Conservation (phyloP, 805 yeast species). For the Metschnikowia continentalis region DNA sequence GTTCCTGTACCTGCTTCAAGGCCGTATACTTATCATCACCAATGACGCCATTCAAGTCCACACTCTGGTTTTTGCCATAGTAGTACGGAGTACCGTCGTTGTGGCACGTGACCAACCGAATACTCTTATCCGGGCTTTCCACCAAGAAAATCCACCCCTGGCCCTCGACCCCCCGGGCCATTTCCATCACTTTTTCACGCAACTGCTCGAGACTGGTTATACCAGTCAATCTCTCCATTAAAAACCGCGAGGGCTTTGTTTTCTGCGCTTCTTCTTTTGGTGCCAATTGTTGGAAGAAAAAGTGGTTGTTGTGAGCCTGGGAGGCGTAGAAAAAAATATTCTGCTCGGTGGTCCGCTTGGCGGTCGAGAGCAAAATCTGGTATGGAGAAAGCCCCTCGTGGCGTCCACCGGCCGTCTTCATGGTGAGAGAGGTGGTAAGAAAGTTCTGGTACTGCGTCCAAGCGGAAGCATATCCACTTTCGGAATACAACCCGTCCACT, state of each 20-base stretch:
- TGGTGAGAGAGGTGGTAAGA: conserved; percentile 55
- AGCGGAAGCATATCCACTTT: conserved; percentile 63
- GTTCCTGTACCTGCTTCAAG: conserved; percentile 33
- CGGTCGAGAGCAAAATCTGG: conserved; percentile 63
- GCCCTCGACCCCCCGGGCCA: conserved; percentile 53
- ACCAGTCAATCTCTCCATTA: conserved; percentile 37
- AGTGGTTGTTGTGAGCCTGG: conserved; percentile 87
- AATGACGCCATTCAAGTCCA: conserved; percentile 75
- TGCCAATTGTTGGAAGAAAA: conserved; percentile 66
- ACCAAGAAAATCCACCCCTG: conserved; percentile 76
- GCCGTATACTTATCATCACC: conserved; percentile 50
- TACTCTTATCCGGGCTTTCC: conserved; percentile 57
- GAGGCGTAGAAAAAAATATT: conserved; percentile 84
- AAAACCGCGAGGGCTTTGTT: conserved; percentile 35
- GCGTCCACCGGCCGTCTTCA: conserved; percentile 71
- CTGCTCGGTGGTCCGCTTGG: conserved; percentile 61
- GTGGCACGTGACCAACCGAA: conserved; percentile 52
- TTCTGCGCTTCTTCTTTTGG: conserved; percentile 27
- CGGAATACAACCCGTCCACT: conserved; percentile 59
- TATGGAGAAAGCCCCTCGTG: conserved; percentile 74
- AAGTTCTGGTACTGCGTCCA: conserved; percentile 80
- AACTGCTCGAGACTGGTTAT: conserved; percentile 45
- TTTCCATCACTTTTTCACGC: conserved; percentile 44
- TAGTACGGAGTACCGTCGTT: conserved; percentile 78
- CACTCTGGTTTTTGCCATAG: conserved; percentile 61